Percentiles rank a stretch among this genome's conserved stretches.
phyloP scores from a whole-genome alignment of 345 rosid species.

The Eucalyptus fibrosa region DNA sequence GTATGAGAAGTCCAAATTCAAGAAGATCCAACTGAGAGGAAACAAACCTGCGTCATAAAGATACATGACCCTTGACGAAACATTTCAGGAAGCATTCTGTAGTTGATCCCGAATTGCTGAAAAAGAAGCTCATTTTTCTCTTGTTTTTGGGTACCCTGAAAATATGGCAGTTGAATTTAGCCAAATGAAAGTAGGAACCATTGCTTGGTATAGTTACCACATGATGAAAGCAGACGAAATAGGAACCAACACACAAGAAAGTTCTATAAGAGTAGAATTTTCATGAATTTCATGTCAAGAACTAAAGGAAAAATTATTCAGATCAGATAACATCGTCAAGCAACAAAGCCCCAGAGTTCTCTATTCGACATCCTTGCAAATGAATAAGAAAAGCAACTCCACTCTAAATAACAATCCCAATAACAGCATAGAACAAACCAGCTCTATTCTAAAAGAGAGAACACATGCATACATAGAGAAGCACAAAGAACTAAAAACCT shows the following conservation, averaged over 20 bases:
- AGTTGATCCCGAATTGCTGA: slow-evolving; percentile 69
- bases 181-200: neutral
- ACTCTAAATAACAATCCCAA: neutral
- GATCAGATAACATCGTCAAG: neutral
- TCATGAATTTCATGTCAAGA: neutral
- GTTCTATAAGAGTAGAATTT: neutral
- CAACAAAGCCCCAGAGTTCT: neutral
- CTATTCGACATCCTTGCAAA: neutral
- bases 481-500: slow-evolving; percentile 17
- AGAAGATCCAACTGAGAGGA: neutral
- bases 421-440: neutral
- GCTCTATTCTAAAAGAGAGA: neutral
- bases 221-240: neutral
- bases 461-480: neutral
- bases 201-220: neutral
- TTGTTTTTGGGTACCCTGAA: slow-evolving; percentile 69
- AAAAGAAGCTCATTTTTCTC: slow-evolving; percentile 78
- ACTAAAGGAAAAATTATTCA: neutral
- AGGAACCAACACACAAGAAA: neutral
- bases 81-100: slow-evolving; percentile 48
- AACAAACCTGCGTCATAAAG: slow-evolving; percentile 54
- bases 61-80: slow-evolving; percentile 87
- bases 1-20: neutral
- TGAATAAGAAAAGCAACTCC: neutral
- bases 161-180: neutral